These are phyloP conservation scores for Wallemia ichthyophaga DNA, from an alignment of 1,284 basidiomycete genomes.

Conservation along the genomic window DNA sequence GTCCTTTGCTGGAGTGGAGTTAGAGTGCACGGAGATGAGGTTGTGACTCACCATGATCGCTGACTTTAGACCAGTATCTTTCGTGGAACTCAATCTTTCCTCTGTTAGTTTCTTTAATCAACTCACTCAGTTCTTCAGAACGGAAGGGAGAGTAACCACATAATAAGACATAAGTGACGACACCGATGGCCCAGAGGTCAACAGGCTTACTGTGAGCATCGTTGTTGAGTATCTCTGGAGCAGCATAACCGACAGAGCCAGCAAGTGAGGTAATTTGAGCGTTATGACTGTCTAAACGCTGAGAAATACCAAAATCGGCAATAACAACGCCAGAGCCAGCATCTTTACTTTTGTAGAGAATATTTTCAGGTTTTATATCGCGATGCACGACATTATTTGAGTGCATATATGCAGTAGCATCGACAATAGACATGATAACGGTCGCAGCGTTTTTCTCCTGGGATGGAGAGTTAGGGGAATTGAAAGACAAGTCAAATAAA, in stretches of 20 bases:
- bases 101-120: slow-evolving; percentile 49
- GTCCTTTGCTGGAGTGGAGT: slow-evolving; percentile 33
- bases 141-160: slow-evolving; percentile 86
- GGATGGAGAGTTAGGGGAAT: background rate
- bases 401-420: slow-evolving; percentile 11
- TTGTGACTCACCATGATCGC: slow-evolving; percentile 25
- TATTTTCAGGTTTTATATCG: slow-evolving; percentile 54
- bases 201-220: slow-evolving; percentile 67
- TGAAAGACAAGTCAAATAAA: background rate
- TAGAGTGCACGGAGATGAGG: background rate
- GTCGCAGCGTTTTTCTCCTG: slow-evolving; percentile 3
- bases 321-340: slow-evolving; percentile 53
- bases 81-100: slow-evolving; percentile 73
- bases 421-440: slow-evolving; percentile 2
- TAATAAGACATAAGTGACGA: slow-evolving; percentile 73
- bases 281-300: slow-evolving; percentile 43
- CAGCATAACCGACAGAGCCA: slow-evolving; percentile 77
- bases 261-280: slow-evolving; percentile 55
- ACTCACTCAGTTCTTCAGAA: slow-evolving; percentile 40
- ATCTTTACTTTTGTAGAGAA: slow-evolving; percentile 50
- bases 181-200: slow-evolving; percentile 73
- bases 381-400: background rate
- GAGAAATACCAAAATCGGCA: slow-evolving; percentile 92
- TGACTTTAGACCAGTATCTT: slow-evolving; percentile 74
- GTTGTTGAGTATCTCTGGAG: slow-evolving; percentile 63